Base-by-base conservation (phyloP, 2,329 filamentous ascomycete species). In the Xylariaceae sp. region DNA sequence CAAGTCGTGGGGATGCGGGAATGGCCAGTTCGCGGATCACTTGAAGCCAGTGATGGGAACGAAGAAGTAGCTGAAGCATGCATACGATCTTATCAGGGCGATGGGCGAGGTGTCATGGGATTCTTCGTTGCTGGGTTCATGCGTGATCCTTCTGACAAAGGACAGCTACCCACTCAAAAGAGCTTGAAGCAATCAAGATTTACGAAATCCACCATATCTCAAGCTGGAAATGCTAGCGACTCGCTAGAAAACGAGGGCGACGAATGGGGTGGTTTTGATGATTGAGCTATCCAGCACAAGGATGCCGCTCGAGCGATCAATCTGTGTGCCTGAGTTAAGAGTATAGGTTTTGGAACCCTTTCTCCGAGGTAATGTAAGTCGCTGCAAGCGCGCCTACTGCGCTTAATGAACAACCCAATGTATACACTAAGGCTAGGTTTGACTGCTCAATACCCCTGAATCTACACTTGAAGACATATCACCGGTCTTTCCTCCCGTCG, bases 81-180 rank as follows among this genome's bases (percentile, higher is more conserved):
- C 60, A 85, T 96, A 45, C 75, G 92, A 47, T 88, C 88, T 23
- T 84, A 86, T 64, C 87, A 91, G 56, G 86, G 82, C 21, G 89
- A 92, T 55, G 83, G 83, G 8, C 80, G 86, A 52, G 89, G 90
- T 0, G 87, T 91, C 1, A 95, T 96, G 79, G 92, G 93, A 0
- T 97, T 98, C 67, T 98, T 98, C 58, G 87, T 96, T 17, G 89
- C 82, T n/a, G 88, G 78, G 0, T 95, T 98, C 66, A 77, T 88
- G 3, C 74, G 87, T 42, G 79, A 85, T 35, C 55, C 35, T 64
- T 64, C 67, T 65, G 49, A 56, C 34, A 50, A 49, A 36, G 19
- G 51, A 42, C 25, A 55, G 58, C 23, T 55, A 40, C 20, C 17
- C 12, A 12, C 8, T 5, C 12, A 34, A 38, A 23, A 16, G 23